Evolutionary conservation across 2,329 filamentous ascomycete genomes (phyloP).

Genomic region (Talaromyces sp.): DNA sequence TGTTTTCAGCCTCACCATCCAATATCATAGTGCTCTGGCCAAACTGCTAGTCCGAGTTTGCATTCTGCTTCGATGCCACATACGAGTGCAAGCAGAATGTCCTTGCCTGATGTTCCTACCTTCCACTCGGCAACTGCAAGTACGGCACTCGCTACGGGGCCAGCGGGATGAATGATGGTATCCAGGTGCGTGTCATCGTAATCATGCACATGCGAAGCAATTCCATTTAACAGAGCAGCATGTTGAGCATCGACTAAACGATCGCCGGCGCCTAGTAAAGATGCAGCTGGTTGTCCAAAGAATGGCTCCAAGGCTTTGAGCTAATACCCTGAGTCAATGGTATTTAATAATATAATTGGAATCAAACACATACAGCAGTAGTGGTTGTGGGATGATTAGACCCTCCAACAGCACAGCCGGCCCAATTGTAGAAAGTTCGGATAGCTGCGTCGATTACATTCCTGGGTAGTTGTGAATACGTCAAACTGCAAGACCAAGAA

Average conservation of each 20-base stretch:
- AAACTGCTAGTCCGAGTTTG: conserved; percentile 50
- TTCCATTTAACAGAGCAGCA: conserved; percentile 52
- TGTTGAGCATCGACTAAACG: conserved; percentile 41
- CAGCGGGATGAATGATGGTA: conserved; percentile 53
- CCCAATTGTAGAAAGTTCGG: conserved; percentile 52
- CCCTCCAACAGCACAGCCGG: conserved; percentile 51
- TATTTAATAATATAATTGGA: background rate
- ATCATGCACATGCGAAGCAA: conserved; percentile 53
- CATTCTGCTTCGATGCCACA: conserved; percentile 52
- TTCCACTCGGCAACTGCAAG: conserved; percentile 39
- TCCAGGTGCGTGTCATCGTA: conserved; percentile 56
- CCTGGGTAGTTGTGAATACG: conserved; percentile 1
- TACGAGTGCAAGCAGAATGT: conserved; percentile 50
- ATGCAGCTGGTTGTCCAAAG: conserved; percentile 33
- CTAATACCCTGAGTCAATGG: background rate
- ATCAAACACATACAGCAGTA: conserved; percentile 24
- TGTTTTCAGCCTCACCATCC: conserved; percentile 37
- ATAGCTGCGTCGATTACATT: conserved; percentile 41
- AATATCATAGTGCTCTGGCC: conserved; percentile 51
- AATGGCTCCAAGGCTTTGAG: conserved; percentile 29
- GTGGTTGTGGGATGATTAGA: conserved; percentile 43
- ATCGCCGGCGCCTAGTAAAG: conserved; percentile 26
- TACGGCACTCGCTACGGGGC: conserved; percentile 48
- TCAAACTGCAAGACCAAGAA: background rate
- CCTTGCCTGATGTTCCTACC: conserved; percentile 36